Base-by-base conservation (phyloP, 768 basidiomycete species). In the Gymnopilus dilepis region DNA sequence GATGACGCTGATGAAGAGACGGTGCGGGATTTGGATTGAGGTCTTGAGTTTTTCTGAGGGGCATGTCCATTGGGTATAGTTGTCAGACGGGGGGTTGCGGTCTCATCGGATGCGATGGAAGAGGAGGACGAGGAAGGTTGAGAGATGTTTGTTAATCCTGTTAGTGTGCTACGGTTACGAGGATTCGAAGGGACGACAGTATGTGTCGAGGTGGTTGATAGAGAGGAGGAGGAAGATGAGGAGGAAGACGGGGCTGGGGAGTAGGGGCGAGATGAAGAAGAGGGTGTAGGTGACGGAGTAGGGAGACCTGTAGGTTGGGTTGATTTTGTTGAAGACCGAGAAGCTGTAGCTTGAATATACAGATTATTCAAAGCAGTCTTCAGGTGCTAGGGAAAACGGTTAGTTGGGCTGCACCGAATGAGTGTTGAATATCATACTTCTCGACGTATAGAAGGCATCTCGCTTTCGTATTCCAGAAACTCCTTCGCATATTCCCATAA, bases 401-500 rank as follows among this genome's bases (percentile, higher is more conserved):
- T 48, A 28, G 41, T 60, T n/a, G 68, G 51, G 47, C 21, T 59
- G 47, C 17, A 34, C 50, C 64, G 24, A 22, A 56, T 59, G 41
- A 58, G 40, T 33, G 45, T 21, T 5, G 66, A 17, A 11, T 8
- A 38, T 73, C 77, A 56, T 69, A 92, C 92, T 77, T 82, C 77
- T 74, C 85, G 80, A 52, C 72, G 77, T 19, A 78, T 74, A 1
- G 70, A 65, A 17, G 81, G 66, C 26, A 94, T 77, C 68, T 94
- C 90, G 24, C 77, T 77, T 69, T 94, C 92, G 65, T 90, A 90
- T 40, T 83, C 78, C 60, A 95, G 69, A 69, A 93, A 94, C 64
- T 92, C 91, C 54, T 77, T 80, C 15, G 88, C 90, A 67, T 92
- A 92, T 19, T 88, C 86, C 92, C 92, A 94, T 67, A 92, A 87